Evolutionary conservation across 2,329 filamentous ascomycete species (phyloP).

Genomic region (Ceratocystis harringtonii): DNA sequence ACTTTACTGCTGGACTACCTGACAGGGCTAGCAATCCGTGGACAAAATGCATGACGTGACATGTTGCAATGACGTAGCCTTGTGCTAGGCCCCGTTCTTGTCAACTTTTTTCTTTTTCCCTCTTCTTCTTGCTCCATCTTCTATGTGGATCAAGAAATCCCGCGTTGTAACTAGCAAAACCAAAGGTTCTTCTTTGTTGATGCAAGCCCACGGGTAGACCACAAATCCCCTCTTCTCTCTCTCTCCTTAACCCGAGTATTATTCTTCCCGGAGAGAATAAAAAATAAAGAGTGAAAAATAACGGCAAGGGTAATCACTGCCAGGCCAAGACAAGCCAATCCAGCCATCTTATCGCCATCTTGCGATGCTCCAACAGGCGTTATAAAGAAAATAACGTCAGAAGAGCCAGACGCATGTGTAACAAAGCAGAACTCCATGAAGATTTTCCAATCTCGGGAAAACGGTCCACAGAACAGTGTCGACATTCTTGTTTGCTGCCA

Average conservation of each 20-base stretch:
- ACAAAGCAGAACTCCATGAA: neutral
- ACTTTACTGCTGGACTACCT: neutral
- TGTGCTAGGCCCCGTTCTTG: neutral
- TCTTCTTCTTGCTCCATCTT: neutral
- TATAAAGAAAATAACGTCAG: neutral
- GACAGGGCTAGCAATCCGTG: neutral
- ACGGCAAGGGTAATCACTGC: too few relatives aligned
- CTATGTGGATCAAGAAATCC: neutral
- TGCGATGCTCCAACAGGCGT: neutral
- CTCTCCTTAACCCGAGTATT: neutral
- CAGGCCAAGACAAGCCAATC: neutral
- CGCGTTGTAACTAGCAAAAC: neutral
- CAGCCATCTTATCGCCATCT: neutral
- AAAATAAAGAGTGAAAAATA: too few relatives aligned
- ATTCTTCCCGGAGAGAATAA: neutral
- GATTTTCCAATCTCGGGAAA: neutral
- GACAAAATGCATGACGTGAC: constrained; percentile 4
- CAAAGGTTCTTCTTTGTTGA: neutral
- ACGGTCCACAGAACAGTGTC: neutral
- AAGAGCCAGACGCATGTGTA: neutral
- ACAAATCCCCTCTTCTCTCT: neutral
- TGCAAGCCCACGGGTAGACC: neutral
- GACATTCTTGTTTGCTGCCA: neutral
- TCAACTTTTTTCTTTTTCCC: neutral
- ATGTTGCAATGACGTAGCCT: neutral